Conservation (phyloP, 306 rosid genomes). For the Dalbergia cultrata region DNA sequence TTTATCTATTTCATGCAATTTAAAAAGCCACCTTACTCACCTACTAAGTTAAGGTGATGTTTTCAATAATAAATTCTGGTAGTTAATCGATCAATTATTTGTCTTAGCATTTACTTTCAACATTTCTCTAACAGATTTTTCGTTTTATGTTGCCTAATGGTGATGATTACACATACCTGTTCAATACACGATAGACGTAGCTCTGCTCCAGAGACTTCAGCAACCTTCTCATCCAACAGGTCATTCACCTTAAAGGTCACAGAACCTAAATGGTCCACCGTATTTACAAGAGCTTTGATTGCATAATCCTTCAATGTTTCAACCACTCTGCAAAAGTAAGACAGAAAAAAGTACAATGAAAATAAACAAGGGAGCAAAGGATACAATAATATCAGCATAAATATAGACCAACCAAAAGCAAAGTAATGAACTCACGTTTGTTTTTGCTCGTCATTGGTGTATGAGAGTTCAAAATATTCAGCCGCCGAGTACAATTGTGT, state of each 20-base stretch:
- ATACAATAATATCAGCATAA: slow-evolving; percentile 1
- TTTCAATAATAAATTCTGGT: background rate
- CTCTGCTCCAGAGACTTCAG: slow-evolving; percentile 75
- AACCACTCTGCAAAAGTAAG: slow-evolving; percentile 62
- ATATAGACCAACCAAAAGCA: slow-evolving; percentile 12
- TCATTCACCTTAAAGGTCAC: slow-evolving; percentile 79
- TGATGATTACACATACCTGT: slow-evolving; percentile 59
- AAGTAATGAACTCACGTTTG: slow-evolving; percentile 63
- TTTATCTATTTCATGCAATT: background rate
- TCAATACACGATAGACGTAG: slow-evolving; percentile 74
- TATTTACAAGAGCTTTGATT: slow-evolving; percentile 83
- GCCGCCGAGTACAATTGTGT: slow-evolving; percentile 84
- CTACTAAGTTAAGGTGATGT: background rate
- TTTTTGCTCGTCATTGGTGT: slow-evolving; percentile 77
- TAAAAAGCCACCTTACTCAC: background rate
- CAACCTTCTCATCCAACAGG: slow-evolving; percentile 78
- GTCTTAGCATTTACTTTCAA: background rate
- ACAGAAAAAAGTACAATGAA: background rate
- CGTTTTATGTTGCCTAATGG: background rate
- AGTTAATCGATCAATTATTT: background rate
- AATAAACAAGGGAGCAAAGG: background rate
- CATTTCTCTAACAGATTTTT: background rate
- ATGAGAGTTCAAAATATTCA: slow-evolving; percentile 85
- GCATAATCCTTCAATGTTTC: slow-evolving; percentile 87
- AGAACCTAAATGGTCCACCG: slow-evolving; percentile 91